phyloP scores from a whole-genome alignment of 208 protist genomes.

The Blastocrithidia nonstop region DNA sequence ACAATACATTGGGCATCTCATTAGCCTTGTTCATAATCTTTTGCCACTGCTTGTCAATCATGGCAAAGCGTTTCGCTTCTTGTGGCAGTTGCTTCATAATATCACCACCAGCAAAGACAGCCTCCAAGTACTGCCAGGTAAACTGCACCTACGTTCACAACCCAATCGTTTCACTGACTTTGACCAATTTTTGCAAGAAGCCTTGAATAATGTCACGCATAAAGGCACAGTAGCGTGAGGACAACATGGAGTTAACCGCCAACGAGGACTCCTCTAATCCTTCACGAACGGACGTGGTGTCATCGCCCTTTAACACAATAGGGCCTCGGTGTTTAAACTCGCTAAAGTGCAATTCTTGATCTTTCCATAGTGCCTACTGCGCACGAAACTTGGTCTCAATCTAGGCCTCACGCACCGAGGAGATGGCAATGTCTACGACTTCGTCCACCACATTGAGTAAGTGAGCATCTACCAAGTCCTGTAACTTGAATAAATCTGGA shows the following conservation, averaged over 20 bases:
- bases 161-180: conserved; percentile 84
- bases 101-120: conserved; percentile 93
- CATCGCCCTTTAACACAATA: conserved; percentile 88
- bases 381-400: conserved; percentile 89
- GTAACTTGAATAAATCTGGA: conserved; percentile 88
- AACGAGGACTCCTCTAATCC: conserved; percentile 92
- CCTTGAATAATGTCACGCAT: conserved; percentile 84
- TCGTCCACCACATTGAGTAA: conserved; percentile 82
- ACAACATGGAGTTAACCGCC: conserved; percentile 87
- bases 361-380: conserved; percentile 87
- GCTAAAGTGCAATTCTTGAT: conserved; percentile 87
- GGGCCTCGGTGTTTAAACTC: conserved; percentile 90
- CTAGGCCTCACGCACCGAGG: conserved; percentile 90
- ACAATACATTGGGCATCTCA: conserved; percentile 89
- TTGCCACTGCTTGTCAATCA: conserved; percentile 94
- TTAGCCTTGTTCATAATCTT: conserved; percentile 95
- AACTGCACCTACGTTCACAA: conserved; percentile 91
- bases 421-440: conserved; percentile 91
- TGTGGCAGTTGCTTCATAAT: conserved; percentile 95
- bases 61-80: conserved; percentile 92
- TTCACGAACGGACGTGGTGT: conserved; percentile 80
- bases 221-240: conserved; percentile 87
- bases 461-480: conserved; percentile 85
- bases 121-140: conserved; percentile 94
- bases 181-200: conserved; percentile 87